A percentile compares a stretch with the other conserved stretches of the same genome.
Evolutionary conservation across 164 flowering plant species (phyloP).

Genomic region (Magnolia changhungtana): DNA sequence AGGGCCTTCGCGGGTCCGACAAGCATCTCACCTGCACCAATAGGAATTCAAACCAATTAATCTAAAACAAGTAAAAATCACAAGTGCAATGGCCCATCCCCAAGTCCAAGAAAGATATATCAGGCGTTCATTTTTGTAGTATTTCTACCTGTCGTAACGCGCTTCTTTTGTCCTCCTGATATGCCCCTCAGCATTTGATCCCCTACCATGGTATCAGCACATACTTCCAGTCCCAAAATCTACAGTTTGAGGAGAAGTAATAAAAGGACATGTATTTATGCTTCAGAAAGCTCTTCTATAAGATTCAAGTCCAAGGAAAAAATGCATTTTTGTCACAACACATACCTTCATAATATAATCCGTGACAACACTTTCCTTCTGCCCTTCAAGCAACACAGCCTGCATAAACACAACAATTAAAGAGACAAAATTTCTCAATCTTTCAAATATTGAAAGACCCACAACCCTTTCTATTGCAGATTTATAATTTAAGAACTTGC

Average conservation of each 20-base stretch:
- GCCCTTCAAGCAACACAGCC: slow-evolving; percentile 68
- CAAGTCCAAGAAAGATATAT: neutral
- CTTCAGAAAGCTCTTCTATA: neutral
- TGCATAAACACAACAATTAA: slow-evolving; percentile 23
- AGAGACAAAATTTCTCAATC: neutral
- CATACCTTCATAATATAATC: slow-evolving; percentile 68
- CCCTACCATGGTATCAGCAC: slow-evolving; percentile 34
- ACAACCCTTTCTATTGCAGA: neutral
- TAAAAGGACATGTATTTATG: neutral
- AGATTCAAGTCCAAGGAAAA: neutral
- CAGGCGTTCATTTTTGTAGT: neutral
- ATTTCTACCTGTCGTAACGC: slow-evolving; percentile 29
- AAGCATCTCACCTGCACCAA: slow-evolving; percentile 46
- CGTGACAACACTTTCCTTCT: slow-evolving; percentile 56
- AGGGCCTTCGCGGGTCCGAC: slow-evolving; percentile 47
- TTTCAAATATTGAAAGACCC: neutral
- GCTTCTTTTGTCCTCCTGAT: slow-evolving; percentile 31
- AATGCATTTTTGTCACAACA: neutral
- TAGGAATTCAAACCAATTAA: no score
- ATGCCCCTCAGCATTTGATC: slow-evolving; percentile 31
- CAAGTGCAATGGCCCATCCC: neutral
- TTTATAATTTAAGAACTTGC: neutral
- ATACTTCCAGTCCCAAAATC: slow-evolving; percentile 32
- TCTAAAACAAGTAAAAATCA: neutral
- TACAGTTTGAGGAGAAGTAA: slow-evolving; percentile 4